These are phyloP conservation scores for Fusarium brevicatenulatum DNA, from an alignment of 2,329 filamentous ascomycete genomes.

Conservation along the genomic window DNA sequence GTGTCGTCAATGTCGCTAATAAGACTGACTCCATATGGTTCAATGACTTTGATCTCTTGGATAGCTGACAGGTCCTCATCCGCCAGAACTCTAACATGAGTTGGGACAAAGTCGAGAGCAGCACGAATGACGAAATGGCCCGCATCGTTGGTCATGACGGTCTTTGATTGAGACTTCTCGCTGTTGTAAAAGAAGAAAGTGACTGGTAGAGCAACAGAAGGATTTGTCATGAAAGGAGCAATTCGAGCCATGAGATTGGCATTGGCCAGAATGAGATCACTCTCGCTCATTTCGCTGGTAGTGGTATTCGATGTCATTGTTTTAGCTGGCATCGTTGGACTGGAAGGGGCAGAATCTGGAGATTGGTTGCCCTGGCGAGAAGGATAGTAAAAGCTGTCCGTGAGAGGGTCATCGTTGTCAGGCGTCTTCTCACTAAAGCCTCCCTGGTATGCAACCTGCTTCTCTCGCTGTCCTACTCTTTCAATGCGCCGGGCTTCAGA, in stretches of 20 bases:
- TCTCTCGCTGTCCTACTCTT: conserved; percentile 75
- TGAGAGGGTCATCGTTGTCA: conserved; percentile 52
- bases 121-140: conserved; percentile 88
- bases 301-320: conserved; percentile 45
- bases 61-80: conserved; percentile 86
- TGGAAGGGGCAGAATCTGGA: conserved; percentile 54
- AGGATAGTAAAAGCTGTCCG: conserved; percentile 46
- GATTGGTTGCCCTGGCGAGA: conserved; percentile 49
- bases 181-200: conserved; percentile 97
- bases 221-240: conserved; percentile 88
- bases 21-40: conserved; percentile 83
- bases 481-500: conserved; percentile 82
- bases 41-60: conserved; percentile 80
- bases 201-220: conserved; percentile 79
- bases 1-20: conserved; percentile 99
- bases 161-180: conserved; percentile 81
- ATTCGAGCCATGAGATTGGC: conserved; percentile 87
- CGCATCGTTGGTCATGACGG: conserved; percentile 84
- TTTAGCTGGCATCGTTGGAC: conserved; percentile 55
- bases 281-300: conserved; percentile 73
- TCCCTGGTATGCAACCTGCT: conserved; percentile 74
- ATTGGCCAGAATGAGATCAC: conserved; percentile 83
- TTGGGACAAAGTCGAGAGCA: conserved; percentile 88
- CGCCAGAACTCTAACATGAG: conserved; percentile 86
- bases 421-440: conserved; percentile 76